These are phyloP conservation scores for Neoarthrinium moseri DNA, from an alignment of 2,329 filamentous ascomycete species.

Conservation along the genomic window DNA sequence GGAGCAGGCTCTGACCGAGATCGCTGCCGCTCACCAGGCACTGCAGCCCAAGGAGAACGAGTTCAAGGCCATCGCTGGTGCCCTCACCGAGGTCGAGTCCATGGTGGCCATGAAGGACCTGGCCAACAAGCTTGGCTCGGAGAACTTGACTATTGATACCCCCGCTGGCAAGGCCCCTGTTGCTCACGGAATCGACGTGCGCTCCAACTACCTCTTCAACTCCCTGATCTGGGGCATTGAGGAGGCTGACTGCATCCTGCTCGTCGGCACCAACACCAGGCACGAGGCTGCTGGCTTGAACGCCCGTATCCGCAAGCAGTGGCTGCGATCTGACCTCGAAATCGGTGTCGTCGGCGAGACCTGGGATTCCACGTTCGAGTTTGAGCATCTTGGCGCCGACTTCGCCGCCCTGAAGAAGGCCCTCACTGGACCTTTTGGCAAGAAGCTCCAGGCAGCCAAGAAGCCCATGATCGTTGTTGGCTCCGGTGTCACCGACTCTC, in stretches of 20 bases:
- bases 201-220: slow-evolving; percentile 96
- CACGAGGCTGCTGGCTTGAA: slow-evolving; percentile 95
- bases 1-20: slow-evolving; percentile 92
- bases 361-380: slow-evolving; percentile 94
- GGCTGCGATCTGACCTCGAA: slow-evolving; percentile 91
- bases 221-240: slow-evolving; percentile 92
- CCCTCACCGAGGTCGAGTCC: slow-evolving; percentile 87
- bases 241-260: slow-evolving; percentile 86
- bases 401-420: slow-evolving; percentile 79
- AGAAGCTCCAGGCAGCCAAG: slow-evolving; percentile 86
- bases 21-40: slow-evolving; percentile 75
- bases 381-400: slow-evolving; percentile 83
- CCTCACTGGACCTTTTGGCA: slow-evolving; percentile 83
- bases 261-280: slow-evolving; percentile 92
- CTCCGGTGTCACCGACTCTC: slow-evolving; percentile 86
- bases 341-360: slow-evolving; percentile 87
- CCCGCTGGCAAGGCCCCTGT: slow-evolving; percentile 79
- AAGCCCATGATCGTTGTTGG: slow-evolving; percentile 96
- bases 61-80: slow-evolving; percentile 92
- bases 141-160: slow-evolving; percentile 92
- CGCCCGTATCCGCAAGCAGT: slow-evolving; percentile 96
- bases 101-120: slow-evolving; percentile 96
- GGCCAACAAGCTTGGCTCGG: slow-evolving; percentile 92
- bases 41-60: slow-evolving; percentile 86
- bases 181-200: slow-evolving; percentile 89